phyloP scores from a whole-genome alignment of 495 filamentous ascomycete species.

The Hyaloscypha variabilis region DNA sequence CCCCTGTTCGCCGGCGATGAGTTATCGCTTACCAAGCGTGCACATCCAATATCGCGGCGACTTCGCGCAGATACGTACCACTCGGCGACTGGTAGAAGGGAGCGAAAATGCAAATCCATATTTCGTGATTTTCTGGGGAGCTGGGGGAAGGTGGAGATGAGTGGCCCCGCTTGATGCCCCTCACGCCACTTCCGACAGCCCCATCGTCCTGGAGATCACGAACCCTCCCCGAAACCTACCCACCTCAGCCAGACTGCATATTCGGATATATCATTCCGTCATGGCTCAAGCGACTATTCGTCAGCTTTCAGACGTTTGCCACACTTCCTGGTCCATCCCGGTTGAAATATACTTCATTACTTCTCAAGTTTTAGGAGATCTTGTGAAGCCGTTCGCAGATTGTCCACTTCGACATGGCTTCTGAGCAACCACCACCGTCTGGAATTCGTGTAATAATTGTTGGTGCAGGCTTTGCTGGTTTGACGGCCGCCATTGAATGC shows the following conservation, averaged over 20 bases:
- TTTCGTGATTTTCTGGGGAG: neutral
- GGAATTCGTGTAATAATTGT: slow-evolving; percentile 61
- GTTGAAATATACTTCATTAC: neutral
- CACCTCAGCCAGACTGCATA: neutral
- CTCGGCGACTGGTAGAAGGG: neutral
- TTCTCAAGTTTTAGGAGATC: neutral
- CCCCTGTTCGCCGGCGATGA: neutral
- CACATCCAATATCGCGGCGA: too few relatives aligned
- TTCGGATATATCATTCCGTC: neutral
- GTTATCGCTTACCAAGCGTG: neutral
- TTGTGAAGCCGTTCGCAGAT: neutral
- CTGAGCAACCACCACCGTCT: neutral
- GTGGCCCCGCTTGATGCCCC: too few relatives aligned
- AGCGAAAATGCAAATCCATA: neutral
- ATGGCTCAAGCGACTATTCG: neutral
- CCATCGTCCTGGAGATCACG: neutral
- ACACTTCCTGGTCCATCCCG: neutral
- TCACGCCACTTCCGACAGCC: neutral
- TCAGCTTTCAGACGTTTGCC: neutral
- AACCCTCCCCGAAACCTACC: neutral
- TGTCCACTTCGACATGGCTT: too few relatives aligned
- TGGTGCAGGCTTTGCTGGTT: slow-evolving; percentile 61
- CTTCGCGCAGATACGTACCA: neutral
- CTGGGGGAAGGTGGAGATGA: neutral
- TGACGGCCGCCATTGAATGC: slow-evolving; percentile 65